These are phyloP conservation scores for Heterobasidion occidentale DNA, from an alignment of 1,284 basidiomycete species.

Conservation along the genomic window DNA sequence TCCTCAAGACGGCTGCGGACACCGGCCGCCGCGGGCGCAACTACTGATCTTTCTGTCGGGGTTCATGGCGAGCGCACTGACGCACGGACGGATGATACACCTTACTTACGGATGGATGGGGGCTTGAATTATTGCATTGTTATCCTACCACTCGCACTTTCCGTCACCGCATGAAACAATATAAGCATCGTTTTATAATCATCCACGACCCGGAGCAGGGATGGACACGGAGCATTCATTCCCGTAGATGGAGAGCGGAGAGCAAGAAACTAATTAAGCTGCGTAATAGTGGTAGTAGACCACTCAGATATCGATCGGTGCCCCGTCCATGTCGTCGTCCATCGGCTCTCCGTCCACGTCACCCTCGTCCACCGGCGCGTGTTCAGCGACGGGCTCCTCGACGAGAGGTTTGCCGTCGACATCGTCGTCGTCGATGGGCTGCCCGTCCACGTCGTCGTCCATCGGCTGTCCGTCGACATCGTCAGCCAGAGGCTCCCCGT, in stretches of 20 bases:
- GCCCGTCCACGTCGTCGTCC: slow-evolving; percentile 31
- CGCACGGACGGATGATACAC: background rate
- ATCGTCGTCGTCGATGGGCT: background rate
- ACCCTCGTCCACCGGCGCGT: slow-evolving; percentile 25
- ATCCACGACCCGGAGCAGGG: no score
- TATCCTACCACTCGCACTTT: background rate
- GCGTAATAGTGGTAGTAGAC: background rate
- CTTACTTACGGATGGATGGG: slow-evolving; percentile 5
- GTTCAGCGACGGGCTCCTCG: no score
- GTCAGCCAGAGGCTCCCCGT: slow-evolving; percentile 22
- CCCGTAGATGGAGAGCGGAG: background rate
- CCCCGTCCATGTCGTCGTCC: slow-evolving; percentile 34
- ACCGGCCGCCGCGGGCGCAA: slow-evolving; percentile 37
- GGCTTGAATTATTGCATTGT: background rate
- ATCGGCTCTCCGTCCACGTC: slow-evolving; percentile 27
- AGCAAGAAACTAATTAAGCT: background rate
- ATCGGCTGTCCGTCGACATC: slow-evolving; percentile 46
- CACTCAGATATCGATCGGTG: background rate
- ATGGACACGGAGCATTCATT: no score
- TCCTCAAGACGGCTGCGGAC: slow-evolving; percentile 48
- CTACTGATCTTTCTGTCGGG: slow-evolving; percentile 1
- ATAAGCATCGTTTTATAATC: no score
- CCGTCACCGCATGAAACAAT: background rate
- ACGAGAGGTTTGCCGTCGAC: no score
- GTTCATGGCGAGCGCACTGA: background rate